phyloP scores from a whole-genome alignment of 441 rosid genomes.

The Gossypium aridum region DNA sequence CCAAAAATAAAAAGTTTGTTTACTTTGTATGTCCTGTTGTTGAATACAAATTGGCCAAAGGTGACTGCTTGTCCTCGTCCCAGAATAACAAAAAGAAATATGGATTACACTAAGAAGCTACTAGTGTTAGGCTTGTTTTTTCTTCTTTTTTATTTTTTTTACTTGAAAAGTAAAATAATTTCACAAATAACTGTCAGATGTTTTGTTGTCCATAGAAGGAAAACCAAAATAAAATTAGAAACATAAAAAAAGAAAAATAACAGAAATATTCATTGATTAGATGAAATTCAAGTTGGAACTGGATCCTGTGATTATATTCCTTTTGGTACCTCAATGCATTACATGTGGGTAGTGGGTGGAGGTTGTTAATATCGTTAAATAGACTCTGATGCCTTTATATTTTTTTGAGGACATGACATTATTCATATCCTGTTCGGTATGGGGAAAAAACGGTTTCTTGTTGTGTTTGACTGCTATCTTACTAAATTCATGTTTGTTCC shows the following conservation, averaged over 20 bases:
- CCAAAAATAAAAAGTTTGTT: neutral
- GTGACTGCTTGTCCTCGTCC: neutral
- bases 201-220: neutral
- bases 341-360: neutral
- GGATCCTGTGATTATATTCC: neutral
- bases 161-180: neutral
- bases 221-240: neutral
- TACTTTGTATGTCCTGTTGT: neutral
- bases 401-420: neutral
- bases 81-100: neutral
- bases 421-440: neutral
- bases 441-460: neutral
- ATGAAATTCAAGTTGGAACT: neutral
- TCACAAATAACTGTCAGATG: neutral
- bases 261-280: neutral
- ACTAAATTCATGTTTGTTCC: constrained; percentile 17
- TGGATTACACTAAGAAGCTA: neutral
- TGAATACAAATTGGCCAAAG: neutral
- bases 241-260: neutral
- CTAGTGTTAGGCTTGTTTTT: neutral
- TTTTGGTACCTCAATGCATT: neutral
- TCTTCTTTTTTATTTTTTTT: neutral
- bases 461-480: neutral
- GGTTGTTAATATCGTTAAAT: neutral
- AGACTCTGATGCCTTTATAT: neutral